phyloP scores from a whole-genome alignment of 192 early-diverging fungal species.

The Anaeromyces robustus region DNA sequence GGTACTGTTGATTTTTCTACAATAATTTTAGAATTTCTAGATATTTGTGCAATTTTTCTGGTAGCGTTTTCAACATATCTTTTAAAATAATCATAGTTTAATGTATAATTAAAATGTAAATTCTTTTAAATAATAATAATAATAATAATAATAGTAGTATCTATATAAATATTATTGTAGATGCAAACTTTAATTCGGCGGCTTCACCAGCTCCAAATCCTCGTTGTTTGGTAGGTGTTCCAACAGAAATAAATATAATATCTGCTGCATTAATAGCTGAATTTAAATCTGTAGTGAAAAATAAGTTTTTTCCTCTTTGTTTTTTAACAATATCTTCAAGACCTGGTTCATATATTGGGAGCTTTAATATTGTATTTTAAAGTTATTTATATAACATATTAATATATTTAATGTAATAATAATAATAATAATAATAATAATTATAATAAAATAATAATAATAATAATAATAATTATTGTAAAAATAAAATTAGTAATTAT shows the following conservation, averaged over 20 bases:
- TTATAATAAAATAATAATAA: too few relatives aligned
- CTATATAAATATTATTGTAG: too few relatives aligned
- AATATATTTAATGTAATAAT: too few relatives aligned
- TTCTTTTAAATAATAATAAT: too few relatives aligned
- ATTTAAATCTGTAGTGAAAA: constrained; percentile 74
- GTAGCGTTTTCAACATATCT: constrained; percentile 57
- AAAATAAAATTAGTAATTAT: too few relatives aligned
- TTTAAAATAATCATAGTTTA: too few relatives aligned
- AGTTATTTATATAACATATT: too few relatives aligned
- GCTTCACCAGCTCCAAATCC: constrained; percentile 65
- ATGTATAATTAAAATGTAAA: too few relatives aligned
- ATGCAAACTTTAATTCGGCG: constrained; percentile 62
- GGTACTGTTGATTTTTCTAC: constrained; percentile 93
- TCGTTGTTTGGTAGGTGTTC: constrained; percentile 73
- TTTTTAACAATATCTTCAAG: constrained; percentile 68
- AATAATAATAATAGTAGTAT: too few relatives aligned
- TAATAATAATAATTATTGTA: too few relatives aligned
- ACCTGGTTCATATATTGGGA: constrained; percentile 87
- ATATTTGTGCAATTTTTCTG: constrained; percentile 63
- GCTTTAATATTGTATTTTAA: too few relatives aligned
- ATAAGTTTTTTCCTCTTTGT: constrained; percentile 64
- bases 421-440: too few relatives aligned
- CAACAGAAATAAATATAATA: constrained; percentile 83
- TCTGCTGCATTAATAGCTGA: constrained; percentile 58
- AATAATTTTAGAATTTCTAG: constrained; percentile 68